Percentiles rank a stretch among this genome's conserved stretches.
Conservation (phyloP, 2,329 filamentous ascomycete genomes). For the Botrytis galanthina region DNA sequence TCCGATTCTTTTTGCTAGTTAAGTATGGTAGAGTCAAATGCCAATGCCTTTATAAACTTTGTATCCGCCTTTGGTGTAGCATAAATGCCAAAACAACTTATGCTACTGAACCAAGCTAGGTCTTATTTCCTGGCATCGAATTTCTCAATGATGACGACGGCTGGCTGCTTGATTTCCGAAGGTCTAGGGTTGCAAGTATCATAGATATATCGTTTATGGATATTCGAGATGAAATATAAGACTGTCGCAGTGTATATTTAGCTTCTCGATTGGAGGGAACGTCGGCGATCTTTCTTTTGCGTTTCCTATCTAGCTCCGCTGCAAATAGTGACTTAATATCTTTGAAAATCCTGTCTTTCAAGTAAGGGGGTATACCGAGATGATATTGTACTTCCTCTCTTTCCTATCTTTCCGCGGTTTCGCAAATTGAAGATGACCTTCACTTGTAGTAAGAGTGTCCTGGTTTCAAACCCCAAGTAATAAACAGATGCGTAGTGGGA, state of each 20-base stretch:
- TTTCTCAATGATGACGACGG: not conserved
- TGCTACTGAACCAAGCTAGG: not conserved
- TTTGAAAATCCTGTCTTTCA: not conserved
- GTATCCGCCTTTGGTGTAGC: not conserved
- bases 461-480: not conserved
- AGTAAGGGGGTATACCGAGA: not conserved
- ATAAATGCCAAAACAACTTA: not conserved
- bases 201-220: not conserved
- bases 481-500: not conserved
- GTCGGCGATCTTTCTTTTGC: not conserved
- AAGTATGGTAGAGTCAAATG: not conserved
- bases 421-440: not conserved
- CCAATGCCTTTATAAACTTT: not conserved
- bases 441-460: not conserved
- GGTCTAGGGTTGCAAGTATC: not conserved
- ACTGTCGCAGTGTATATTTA: not conserved
- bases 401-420: not conserved
- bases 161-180: too few species aligned
- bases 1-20: not conserved
- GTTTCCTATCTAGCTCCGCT: not conserved
- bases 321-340: not conserved
- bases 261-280: not conserved
- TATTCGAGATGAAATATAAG: not conserved
- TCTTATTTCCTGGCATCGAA: not conserved
- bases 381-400: not conserved